Base-by-base conservation (phyloP, 208 protist species). In the Leishmania braziliensis region DNA sequence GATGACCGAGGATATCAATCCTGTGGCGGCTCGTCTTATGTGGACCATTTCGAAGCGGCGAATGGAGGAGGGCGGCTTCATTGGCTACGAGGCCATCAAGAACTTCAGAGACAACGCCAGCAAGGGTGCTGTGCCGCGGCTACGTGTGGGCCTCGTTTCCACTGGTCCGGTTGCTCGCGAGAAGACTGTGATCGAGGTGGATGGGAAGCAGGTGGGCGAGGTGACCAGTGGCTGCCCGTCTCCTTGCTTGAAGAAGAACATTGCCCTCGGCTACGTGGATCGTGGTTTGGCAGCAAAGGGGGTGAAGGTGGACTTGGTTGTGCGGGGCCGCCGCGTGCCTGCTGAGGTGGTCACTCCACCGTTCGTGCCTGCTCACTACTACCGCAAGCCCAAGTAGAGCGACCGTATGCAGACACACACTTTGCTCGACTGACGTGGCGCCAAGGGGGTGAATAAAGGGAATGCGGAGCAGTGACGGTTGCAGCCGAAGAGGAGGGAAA, bases 21-120 rank as follows among this genome's bases (percentile, higher is more conserved):
- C 98, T 23, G 90, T 99, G 14, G 97, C 99, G 82, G 98, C 98
- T 5, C 89, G 84, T 53, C 92, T 99, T 46, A 93, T 87, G 77
- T 99, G 99, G 98, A 87, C 95, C 39, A 98, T 99, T 69, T 88
- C 90, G 56, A 99, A 99, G 91, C 91, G 97, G 33, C 89, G 98
- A 69, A 93, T 96, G 81, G 86, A 91, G 62, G 92, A 99, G 79
- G 97, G 96, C 53, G 97, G 95, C 48, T 99, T 99, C 85, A 84
- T 98, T 72, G 99, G 99, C 68, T 90, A 94, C 68, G 88, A 96
- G 20, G 75, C 91, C 20, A 98, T 99, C 51, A 85, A 91, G 71
- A 29, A 86, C 66, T 86, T 91, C 29, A 76, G 86, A 53, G 83
- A 89, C 26, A 83, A 90, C 66, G 71, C 82, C 53, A 82, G 79